Base-by-base conservation (phyloP, 768 basidiomycete genomes). In the Termitomyces sp. region DNA sequence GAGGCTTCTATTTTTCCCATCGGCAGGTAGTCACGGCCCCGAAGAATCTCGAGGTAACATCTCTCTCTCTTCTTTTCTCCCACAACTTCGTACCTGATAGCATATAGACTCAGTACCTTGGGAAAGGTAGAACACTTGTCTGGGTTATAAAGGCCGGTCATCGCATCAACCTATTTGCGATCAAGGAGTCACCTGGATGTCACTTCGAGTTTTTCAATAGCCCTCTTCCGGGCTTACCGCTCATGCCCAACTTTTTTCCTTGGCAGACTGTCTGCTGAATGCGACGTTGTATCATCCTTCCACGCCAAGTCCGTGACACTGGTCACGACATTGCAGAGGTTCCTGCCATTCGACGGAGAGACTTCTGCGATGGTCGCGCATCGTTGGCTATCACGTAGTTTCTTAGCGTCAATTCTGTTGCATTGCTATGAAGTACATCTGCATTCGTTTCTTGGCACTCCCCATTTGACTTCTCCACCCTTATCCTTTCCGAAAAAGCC, bases 361-460 rank as follows among this genome's bases (percentile, higher is more conserved):
- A 32, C 17, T 32, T 34, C 52, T 54, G 42, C 52, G 41, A 54
- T 44, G 14, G 25, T 25, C 41, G 28, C 23, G 44, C 42, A 35
- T 8, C 10, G 21, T 42, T 19, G 41, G 40, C n/a, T 42, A 30
- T n/a, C 1, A 54, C 16, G 40, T 23, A n/a, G 28, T 21, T 43
- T 21, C 10, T 43, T 5, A 23, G 17, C 32, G 21, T 32, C 30
- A 52, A 25, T 12, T 10, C 12, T n/a, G 30, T 7, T 34, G 16
- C 28, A 19, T 34, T 54, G 32, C n/a, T n/a, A 23, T 25, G 10
- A 43, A 46, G 35, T 14, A 21, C 43, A 45, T 46, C 14, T 46
- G 32, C 23, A 46, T 12, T 10, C 16, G 28, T 34, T 25, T 52
- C 58, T 60, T 60, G 59, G 59, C 59, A 51, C 27, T 14, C 35